Evolutionary conservation across 2,329 filamentous ascomycete species (phyloP).

Genomic region (Pseudonectria buxi): DNA sequence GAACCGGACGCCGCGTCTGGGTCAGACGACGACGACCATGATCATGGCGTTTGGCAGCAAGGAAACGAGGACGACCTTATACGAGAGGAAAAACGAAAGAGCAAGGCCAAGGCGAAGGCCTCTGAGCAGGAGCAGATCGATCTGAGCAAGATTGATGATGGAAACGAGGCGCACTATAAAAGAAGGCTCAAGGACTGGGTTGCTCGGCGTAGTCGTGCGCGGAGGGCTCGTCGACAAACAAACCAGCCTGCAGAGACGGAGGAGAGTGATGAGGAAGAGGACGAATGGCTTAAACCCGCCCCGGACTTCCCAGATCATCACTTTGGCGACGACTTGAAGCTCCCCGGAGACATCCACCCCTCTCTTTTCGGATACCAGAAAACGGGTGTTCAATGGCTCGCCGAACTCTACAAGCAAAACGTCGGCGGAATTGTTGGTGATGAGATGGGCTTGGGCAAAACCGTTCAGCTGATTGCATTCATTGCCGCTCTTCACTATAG

Average conservation of each 20-base stretch:
- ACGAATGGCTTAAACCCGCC: conserved; percentile 79
- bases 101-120: conserved; percentile 31
- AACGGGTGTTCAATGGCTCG: conserved; percentile 92
- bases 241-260: conserved; percentile 29
- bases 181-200: conserved; percentile 71
- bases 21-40: too few relatives aligned
- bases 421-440: conserved; percentile 94
- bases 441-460: conserved; percentile 99
- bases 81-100: conserved; percentile 35
- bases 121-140: conserved; percentile 38
- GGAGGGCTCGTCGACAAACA: conserved; percentile 33
- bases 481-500: conserved; percentile 90
- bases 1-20: conserved; percentile 24
- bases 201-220: conserved; percentile 37
- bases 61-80: conserved; percentile 33
- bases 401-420: conserved; percentile 80
- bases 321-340: conserved; percentile 66
- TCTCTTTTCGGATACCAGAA: conserved; percentile 96
- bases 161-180: conserved; percentile 77
- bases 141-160: conserved; percentile 69
- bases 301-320: conserved; percentile 71
- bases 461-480: conserved; percentile 65
- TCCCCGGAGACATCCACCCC: conserved; percentile 89
- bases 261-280: conserved; percentile 38
- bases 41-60: conserved; percentile 32